Percentiles rank a stretch among this genome's conserved stretches.
Evolutionary conservation across 2,329 filamentous ascomycete genomes (phyloP).

Genomic region (Triangularia verruculosa): DNA sequence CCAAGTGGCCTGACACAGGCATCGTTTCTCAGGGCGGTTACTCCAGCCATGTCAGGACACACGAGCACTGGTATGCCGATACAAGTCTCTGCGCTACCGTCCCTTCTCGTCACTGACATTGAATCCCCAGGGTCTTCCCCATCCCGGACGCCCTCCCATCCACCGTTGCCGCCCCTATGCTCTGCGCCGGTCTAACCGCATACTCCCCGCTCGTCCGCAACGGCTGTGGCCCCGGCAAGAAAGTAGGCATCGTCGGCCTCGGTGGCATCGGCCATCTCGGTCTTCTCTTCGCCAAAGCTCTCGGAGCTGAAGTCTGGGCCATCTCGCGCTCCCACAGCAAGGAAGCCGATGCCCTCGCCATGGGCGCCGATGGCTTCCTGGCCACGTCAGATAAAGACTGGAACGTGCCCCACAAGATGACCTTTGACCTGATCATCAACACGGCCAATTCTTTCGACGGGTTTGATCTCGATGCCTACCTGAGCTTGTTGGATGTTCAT

Average conservation of each 20-base stretch:
- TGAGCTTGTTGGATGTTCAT: conserved; percentile 77
- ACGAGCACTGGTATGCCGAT: conserved; percentile 64
- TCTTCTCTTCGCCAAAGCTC: conserved; percentile 65
- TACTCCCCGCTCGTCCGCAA: conserved; percentile 76
- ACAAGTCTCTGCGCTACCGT: not conserved
- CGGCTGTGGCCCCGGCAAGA: conserved; percentile 73
- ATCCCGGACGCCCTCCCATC: conserved; percentile 70
- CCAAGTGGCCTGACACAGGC: conserved; percentile 48
- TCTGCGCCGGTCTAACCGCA: conserved; percentile 80
- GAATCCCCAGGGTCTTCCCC: conserved; percentile 53
- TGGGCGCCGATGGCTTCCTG: conserved; percentile 61
- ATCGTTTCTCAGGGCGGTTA: conserved; percentile 58
- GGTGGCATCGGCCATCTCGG: conserved; percentile 72
- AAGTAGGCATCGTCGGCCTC: conserved; percentile 71
- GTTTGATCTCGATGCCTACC: conserved; percentile 69
- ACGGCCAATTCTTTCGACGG: conserved; percentile 65
- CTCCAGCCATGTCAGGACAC: conserved; percentile 41
- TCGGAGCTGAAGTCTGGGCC: conserved; percentile 60
- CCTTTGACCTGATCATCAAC: conserved; percentile 75
- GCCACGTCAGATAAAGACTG: conserved; percentile 57
- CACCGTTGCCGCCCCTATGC: conserved; percentile 69
- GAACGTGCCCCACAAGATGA: conserved; percentile 55
- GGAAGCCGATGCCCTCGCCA: conserved; percentile 55
- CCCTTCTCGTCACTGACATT: conserved; percentile 2
- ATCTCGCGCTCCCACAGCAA: conserved; percentile 60